Conservation (phyloP, 352 stramenopile genomes). For the Phytophthora quininea region DNA sequence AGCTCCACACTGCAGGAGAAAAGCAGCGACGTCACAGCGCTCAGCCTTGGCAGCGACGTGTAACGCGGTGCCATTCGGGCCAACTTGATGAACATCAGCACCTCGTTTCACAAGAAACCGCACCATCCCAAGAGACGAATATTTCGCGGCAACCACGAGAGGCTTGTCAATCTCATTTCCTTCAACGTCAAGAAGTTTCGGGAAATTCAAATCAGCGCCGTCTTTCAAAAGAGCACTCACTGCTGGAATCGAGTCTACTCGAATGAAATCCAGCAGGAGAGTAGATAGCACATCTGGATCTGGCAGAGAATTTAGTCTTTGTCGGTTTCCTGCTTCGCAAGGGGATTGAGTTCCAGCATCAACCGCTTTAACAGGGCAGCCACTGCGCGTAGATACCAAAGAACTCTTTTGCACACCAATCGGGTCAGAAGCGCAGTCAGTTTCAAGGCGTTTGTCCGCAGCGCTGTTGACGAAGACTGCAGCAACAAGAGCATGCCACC, state of each 20-base stretch:
- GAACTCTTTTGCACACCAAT: conserved; percentile 57
- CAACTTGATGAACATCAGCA: conserved; percentile 66
- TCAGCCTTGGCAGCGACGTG: conserved; percentile 63
- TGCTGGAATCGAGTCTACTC: conserved; percentile 70
- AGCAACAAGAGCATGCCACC: conserved; percentile 53
- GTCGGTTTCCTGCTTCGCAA: conserved; percentile 27
- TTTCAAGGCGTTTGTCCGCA: conserved; percentile 57
- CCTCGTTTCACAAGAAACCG: conserved; percentile 80
- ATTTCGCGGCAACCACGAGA: conserved; percentile 64
- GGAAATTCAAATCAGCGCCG: conserved; percentile 74
- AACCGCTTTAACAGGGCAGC: background rate
- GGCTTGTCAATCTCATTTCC: conserved; percentile 71
- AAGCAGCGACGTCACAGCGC: conserved; percentile 78
- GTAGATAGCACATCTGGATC: conserved; percentile 68
- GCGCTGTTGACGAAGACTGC: conserved; percentile 41
- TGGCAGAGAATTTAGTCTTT: conserved; percentile 55
- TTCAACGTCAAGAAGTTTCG: conserved; percentile 46
- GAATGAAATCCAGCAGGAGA: conserved; percentile 77
- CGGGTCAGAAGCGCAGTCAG: conserved; percentile 60
- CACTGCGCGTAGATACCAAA: conserved; percentile 4
- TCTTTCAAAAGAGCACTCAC: conserved; percentile 78
- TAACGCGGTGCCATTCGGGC: conserved; percentile 60
- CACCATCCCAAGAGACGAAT: conserved; percentile 74
- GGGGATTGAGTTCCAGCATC: conserved; percentile 7
- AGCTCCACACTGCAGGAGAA: conserved; percentile 79